Evolutionary conservation across 768 basidiomycete genomes (phyloP), one percentile per base, ranked within the genome.

Genomic region (Leccinellum luteum): DNA sequence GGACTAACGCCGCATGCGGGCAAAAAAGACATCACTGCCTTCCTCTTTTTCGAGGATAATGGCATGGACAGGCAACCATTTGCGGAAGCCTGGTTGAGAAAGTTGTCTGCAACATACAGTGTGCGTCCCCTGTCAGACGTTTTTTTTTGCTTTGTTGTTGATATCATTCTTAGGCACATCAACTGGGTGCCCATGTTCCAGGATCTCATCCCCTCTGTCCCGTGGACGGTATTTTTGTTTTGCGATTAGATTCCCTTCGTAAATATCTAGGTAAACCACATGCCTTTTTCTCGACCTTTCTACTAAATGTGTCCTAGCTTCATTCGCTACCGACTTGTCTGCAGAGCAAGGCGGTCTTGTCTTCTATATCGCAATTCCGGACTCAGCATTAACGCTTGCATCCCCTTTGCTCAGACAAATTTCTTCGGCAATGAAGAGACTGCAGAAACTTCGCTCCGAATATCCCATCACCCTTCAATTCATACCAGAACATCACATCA

Each of bases 1-100:
- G 90, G 89, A 0, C 67, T 94, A 45, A 77, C 78, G 15, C 92
- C 92, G 0, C 78, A 81, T 48, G 80, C 80, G 34, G 92, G 93
- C 7, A 76, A 74, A 56, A 93, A 94, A 72, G 79, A 93, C 62
- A 77, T 89, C 4, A 79, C 77, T 2, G 82, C 81, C 1, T 90
- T 85, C 69, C 82, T 86, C 1, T 73, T 93, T 48, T 87, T 84
- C 54, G 89, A 93, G 63, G 82, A 84, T 21, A 77, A 78, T 10
- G 79, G 78, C 2, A 75, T 77, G 21, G 78, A 78, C n/a, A 76
- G 76, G 47, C 76, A 76, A 30, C 60, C 64, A 2, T 72, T 79
- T 35, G 79, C 86, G n/a, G 78, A 81, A 38, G 64, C 56, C 0
- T 94, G 92, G 90, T 64, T 94, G 28, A 66, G 69, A 21, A 78